Percentiles rank a stretch among this genome's conserved stretches.
Conservation (phyloP, 2,329 filamentous ascomycete species). For the Sclerotinia spermophila region DNA sequence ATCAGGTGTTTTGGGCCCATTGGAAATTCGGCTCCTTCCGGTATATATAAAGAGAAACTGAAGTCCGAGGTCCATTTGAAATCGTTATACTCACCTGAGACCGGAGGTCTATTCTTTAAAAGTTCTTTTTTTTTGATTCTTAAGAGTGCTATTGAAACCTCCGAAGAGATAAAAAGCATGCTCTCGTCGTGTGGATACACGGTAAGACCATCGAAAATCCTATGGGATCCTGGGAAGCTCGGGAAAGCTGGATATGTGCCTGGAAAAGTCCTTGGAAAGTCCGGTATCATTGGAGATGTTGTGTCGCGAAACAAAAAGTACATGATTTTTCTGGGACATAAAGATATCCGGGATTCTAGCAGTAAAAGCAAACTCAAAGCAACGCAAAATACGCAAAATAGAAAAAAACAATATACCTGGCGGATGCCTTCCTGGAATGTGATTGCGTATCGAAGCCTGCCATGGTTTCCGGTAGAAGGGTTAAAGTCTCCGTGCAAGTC, state of each 20-base stretch:
- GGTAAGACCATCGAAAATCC: constrained; percentile 5
- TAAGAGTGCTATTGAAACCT: neutral
- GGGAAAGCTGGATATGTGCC: constrained; percentile 13
- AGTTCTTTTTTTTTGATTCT: constrained; percentile 17
- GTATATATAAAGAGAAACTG: constrained; percentile 15
- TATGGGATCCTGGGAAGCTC: neutral
- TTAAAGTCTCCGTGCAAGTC: constrained; percentile 36
- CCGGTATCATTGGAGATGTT: constrained; percentile 20
- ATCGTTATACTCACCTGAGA: constrained; percentile 16
- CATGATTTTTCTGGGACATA: constrained; percentile 34
- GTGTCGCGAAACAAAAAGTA: constrained; percentile 25
- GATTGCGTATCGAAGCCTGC: constrained; percentile 33
- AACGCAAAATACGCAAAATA: constrained; percentile 23
- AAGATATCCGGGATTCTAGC: constrained; percentile 18
- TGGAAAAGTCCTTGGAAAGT: constrained; percentile 16
- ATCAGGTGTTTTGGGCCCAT: neutral
- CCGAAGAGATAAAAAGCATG: constrained; percentile 3
- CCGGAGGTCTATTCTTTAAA: constrained; percentile 13
- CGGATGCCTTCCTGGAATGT: constrained; percentile 33
- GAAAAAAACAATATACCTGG: constrained; percentile 37
- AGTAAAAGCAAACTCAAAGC: constrained; percentile 17
- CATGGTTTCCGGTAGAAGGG: constrained; percentile 36
- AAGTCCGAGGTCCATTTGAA: constrained; percentile 6
- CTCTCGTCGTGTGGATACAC: constrained; percentile 13
- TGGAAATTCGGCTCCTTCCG: neutral